phyloP scores from a whole-genome alignment of 352 stramenopile genomes.

The Paralagenidium karlingii region DNA sequence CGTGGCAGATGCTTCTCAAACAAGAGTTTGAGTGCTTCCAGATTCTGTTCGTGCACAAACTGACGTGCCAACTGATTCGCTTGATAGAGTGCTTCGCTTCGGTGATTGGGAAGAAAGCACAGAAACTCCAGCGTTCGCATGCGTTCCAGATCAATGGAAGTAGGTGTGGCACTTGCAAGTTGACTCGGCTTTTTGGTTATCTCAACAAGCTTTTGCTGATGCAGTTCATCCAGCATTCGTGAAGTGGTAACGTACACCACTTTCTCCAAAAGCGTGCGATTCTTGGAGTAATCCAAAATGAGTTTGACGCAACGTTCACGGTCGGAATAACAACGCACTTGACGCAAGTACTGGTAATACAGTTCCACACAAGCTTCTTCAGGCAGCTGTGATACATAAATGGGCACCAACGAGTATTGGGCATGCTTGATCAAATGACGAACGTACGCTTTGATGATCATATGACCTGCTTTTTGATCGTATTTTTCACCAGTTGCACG shows the following conservation, averaged over 20 bases:
- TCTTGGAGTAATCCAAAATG: conserved; percentile 49
- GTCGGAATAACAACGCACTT: conserved; percentile 44
- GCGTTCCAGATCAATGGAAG: conserved; percentile 31
- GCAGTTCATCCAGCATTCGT: conserved; percentile 24
- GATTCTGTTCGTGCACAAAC: conserved; percentile 64
- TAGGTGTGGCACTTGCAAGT: conserved; percentile 16
- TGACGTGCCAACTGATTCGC: conserved; percentile 52
- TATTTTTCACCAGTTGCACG: conserved; percentile 52
- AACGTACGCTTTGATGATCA: conserved; percentile 77
- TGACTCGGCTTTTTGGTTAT: not conserved
- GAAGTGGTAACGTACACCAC: conserved; percentile 46
- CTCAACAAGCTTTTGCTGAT: conserved; percentile 3
- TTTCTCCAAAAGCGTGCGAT: conserved; percentile 44
- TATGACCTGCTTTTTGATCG: conserved; percentile 46
- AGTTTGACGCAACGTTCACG: conserved; percentile 53
- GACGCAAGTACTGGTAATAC: conserved; percentile 59
- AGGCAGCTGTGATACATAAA: conserved; percentile 59
- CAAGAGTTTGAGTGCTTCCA: conserved; percentile 36
- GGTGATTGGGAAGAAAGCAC: conserved; percentile 60
- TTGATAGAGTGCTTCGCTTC: conserved; percentile 35
- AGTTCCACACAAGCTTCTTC: conserved; percentile 42
- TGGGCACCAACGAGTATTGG: conserved; percentile 57
- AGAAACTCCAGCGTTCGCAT: conserved; percentile 61
- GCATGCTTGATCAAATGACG: conserved; percentile 68
- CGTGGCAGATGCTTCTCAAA: conserved; percentile 44